Conservation (phyloP, 2,329 filamentous ascomycete genomes). For the Magnaporthiopsis rhizophila region DNA sequence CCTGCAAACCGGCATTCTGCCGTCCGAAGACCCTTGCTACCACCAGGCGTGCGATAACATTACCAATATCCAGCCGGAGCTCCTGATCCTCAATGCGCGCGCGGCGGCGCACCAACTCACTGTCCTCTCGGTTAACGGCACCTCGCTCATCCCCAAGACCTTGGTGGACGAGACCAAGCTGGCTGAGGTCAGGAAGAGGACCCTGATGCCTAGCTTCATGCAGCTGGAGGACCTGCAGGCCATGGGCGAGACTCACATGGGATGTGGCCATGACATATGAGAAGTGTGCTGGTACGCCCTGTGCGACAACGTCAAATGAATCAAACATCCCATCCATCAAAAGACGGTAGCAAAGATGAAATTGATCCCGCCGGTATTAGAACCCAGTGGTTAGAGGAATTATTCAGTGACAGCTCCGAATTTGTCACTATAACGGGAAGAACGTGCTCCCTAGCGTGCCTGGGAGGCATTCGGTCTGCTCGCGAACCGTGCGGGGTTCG, state of each 20-base stretch:
- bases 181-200: slow-evolving; percentile 13
- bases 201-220: slow-evolving; percentile 13
- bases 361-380: no score
- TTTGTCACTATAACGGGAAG: no score
- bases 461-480: no score
- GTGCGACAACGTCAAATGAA: not conserved
- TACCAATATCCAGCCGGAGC: slow-evolving; percentile 45
- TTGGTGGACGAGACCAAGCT: slow-evolving; percentile 18
- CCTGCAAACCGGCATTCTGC: slow-evolving; percentile 63
- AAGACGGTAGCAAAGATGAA: no score
- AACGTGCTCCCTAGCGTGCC: no score
- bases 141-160: slow-evolving; percentile 23
- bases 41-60: slow-evolving; percentile 55
- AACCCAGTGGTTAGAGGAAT: no score
- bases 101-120: slow-evolving; percentile 40
- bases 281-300: no score
- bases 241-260: slow-evolving; percentile 25
- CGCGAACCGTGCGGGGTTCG: not conserved
- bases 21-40: slow-evolving; percentile 56
- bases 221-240: slow-evolving; percentile 25
- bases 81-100: slow-evolving; percentile 47
- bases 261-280: slow-evolving; percentile 25
- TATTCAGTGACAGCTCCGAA: no score
- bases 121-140: slow-evolving; percentile 21
- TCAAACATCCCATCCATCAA: not conserved